Conservation (phyloP, 805 yeast genomes). For the Ogataea allantospora region DNA sequence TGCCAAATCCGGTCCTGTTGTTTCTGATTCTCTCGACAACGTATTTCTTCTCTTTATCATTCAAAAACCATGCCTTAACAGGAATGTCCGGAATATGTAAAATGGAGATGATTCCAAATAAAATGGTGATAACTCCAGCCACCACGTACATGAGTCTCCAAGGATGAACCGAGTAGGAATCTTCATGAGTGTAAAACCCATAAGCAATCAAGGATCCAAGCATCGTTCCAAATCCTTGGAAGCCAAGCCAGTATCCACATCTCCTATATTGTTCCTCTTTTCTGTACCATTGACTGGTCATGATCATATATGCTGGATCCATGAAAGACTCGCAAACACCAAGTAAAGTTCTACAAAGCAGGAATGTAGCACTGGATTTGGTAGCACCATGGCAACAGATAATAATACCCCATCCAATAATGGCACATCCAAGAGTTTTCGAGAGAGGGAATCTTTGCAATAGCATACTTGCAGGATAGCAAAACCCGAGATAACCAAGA, state of each 20-base stretch:
- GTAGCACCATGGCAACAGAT: slow-evolving; percentile 41
- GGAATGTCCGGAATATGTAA: slow-evolving; percentile 54
- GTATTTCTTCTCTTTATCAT: slow-evolving; percentile 43
- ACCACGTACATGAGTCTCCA: slow-evolving; percentile 63
- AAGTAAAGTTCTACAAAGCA: slow-evolving; percentile 46
- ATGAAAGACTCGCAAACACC: slow-evolving; percentile 51
- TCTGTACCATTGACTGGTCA: slow-evolving; percentile 53
- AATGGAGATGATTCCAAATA: slow-evolving; percentile 42
- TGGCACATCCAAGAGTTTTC: slow-evolving; percentile 45
- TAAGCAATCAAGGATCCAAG: slow-evolving; percentile 51
- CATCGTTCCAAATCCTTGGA: slow-evolving; percentile 43
- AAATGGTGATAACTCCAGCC: slow-evolving; percentile 56
- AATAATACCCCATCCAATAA: slow-evolving; percentile 49
- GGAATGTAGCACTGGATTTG: slow-evolving; percentile 40
- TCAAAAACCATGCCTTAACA: slow-evolving; percentile 49
- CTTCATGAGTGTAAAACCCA: slow-evolving; percentile 37
- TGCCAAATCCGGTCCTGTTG: slow-evolving; percentile 62
- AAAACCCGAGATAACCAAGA: slow-evolving; percentile 46
- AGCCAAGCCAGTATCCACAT: slow-evolving; percentile 37
- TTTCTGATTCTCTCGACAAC: slow-evolving; percentile 56
- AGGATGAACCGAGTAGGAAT: slow-evolving; percentile 43
- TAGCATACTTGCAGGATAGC: slow-evolving; percentile 41
- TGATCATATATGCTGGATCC: slow-evolving; percentile 48
- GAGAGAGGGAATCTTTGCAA: slow-evolving; percentile 55
- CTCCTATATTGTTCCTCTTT: slow-evolving; percentile 43